Evolutionary conservation across 495 filamentous ascomycete species (phyloP), one percentile per base, ranked within the genome.

Genomic region (Pseudevernia furfuracea): DNA sequence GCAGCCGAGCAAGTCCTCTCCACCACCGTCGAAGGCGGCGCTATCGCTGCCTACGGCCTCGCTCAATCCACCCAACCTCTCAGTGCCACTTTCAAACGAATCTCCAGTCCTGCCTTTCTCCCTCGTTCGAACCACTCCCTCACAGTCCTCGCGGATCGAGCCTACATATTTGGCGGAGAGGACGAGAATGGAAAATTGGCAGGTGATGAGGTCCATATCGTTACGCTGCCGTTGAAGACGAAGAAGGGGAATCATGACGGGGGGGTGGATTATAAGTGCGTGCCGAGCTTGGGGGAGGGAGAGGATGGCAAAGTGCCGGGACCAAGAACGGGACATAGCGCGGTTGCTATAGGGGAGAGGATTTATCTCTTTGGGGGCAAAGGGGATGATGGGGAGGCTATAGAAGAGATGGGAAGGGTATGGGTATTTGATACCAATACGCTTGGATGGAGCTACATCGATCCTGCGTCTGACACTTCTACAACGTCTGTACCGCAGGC

Each of bases 111-210:
- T 17, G 67, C 72, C 17, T 78, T 76, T 12, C 74, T 84, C 25
- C 71, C 71, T 41, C 74, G 81, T 55, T 77, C 76, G 7, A 66
- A 76, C 56, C 80, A 84, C 69, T 75, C 77, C 14, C 70, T 83
- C 46, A 80, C 76, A 30, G 71, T 81, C 25, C 68, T 81, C 58
- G 67, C 67, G 48, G 71, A 79, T 65, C 80, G 78, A 57, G 76
- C 77, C 7, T 80, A 82, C 71, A 76, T 84, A 59, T 83, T 82
- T 65, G 82, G 82, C 17, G 82, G 82, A 62, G 66, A 73, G 41
- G 74, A 72, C 7, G 69, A 65, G 37, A 66, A 68, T 0, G 73
- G 73, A 36, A 67, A 74, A 19, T 69, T 83, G 34, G 79, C 79
- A 23, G 70, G 73, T n/a, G 77, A 75, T 62, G 76, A 76, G 11